phyloP scores from a whole-genome alignment of 2,329 filamentous ascomycete genomes.

The Chrysoporthe cubensis region DNA sequence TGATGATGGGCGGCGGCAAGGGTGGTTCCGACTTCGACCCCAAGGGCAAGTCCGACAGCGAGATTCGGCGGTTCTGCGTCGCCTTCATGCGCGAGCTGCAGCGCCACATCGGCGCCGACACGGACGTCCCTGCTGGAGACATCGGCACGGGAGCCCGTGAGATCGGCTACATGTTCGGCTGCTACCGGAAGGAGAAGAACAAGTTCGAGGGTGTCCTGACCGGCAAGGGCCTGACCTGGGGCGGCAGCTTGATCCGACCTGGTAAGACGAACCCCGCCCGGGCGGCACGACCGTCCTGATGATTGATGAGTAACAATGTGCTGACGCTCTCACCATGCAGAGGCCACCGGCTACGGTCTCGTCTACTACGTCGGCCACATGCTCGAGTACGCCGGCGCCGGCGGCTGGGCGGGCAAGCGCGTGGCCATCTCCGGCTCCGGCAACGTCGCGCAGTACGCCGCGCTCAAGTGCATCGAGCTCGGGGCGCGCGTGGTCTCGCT shows the following conservation, averaged over 20 bases:
- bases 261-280: slow-evolving; percentile 37
- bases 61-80: slow-evolving; percentile 96
- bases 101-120: slow-evolving; percentile 95
- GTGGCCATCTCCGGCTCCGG: slow-evolving; percentile 96
- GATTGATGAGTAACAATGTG: background rate
- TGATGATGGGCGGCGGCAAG: slow-evolving; percentile 96
- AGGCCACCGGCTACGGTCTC: slow-evolving; percentile 95
- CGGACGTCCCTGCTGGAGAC: slow-evolving; percentile 94
- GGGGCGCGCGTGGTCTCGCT: slow-evolving; percentile 91
- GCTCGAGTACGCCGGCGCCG: slow-evolving; percentile 87
- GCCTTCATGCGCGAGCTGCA: slow-evolving; percentile 95
- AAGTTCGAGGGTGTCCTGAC: slow-evolving; percentile 95
- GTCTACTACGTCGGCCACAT: slow-evolving; percentile 97
- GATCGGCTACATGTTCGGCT: slow-evolving; percentile 92
- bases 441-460: slow-evolving; percentile 97
- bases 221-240: slow-evolving; percentile 92
- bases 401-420: slow-evolving; percentile 86
- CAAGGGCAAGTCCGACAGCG: slow-evolving; percentile 96
- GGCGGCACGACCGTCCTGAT: background rate
- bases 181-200: slow-evolving; percentile 87
- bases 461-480: slow-evolving; percentile 94
- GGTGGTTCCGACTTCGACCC: slow-evolving; percentile 98
- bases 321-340: slow-evolving; percentile 42
- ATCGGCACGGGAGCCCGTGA: slow-evolving; percentile 93
- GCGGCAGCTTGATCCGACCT: slow-evolving; percentile 89